Percentiles rank a stretch among this genome's conserved stretches.
These are phyloP conservation scores for Fallopia convolvulus DNA, from an alignment of 148 eudicot genomes.

Conservation along the genomic window DNA sequence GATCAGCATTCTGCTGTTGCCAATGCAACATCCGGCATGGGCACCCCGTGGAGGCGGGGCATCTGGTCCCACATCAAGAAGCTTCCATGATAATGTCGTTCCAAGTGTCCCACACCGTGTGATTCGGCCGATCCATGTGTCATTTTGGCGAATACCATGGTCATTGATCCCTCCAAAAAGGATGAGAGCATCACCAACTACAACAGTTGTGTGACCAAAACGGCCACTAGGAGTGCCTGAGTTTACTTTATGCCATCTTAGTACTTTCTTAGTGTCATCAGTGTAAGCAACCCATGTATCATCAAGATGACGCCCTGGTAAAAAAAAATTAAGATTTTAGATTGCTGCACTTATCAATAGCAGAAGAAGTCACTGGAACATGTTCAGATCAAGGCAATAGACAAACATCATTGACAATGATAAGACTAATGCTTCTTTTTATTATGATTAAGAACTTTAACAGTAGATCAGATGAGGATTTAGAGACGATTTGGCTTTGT, in stretches of 20 bases:
- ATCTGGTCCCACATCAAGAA: slow-evolving; percentile 53
- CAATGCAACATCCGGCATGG: slow-evolving; percentile 83
- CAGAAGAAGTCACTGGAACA: background rate
- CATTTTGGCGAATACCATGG: slow-evolving; percentile 79
- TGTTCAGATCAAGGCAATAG: slow-evolving; percentile 3
- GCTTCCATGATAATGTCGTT: slow-evolving; percentile 58
- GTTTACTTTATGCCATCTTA: slow-evolving; percentile 63
- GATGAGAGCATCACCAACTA: slow-evolving; percentile 47
- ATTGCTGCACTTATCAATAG: background rate
- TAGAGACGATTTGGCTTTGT: background rate
- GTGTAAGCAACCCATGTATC: slow-evolving; percentile 92
- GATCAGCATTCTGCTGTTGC: slow-evolving; percentile 57
- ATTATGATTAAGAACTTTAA: background rate
- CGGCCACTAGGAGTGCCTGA: slow-evolving; percentile 86
- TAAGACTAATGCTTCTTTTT: background rate
- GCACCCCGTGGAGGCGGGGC: slow-evolving; percentile 95
- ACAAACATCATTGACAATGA: background rate
- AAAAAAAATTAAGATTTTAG: background rate
- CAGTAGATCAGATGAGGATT: background rate
- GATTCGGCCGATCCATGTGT: slow-evolving; percentile 78
- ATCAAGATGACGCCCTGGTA: slow-evolving; percentile 91
- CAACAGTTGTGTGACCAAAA: slow-evolving; percentile 85
- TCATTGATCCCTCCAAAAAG: slow-evolving; percentile 96
- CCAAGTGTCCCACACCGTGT: slow-evolving; percentile 26
- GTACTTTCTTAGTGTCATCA: slow-evolving; percentile 38